Percentiles rank a stretch among this genome's conserved stretches.
Evolutionary conservation across 179 eudicot genomes (phyloP).

Genomic region (Camellia oleifera): DNA sequence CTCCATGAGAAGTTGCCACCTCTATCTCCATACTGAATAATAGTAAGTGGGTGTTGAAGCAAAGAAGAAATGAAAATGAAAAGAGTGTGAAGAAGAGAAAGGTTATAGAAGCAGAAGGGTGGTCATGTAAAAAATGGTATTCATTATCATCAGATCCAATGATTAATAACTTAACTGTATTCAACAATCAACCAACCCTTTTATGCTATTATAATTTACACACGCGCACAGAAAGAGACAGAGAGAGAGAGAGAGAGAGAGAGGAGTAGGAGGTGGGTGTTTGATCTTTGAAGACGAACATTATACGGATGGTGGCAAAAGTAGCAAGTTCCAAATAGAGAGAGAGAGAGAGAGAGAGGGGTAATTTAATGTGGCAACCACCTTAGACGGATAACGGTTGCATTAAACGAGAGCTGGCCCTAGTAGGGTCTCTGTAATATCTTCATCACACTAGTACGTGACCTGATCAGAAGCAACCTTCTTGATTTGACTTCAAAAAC

Average conservation of each 20-base stretch:
- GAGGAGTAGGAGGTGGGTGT: not conserved
- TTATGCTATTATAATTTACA: not conserved
- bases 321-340: not conserved
- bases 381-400: not conserved
- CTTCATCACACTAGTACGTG: too few species aligned
- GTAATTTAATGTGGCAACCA: not conserved
- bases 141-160: not conserved
- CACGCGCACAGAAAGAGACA: not conserved
- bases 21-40: constrained; percentile 31
- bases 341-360: not conserved
- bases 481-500: too few species aligned
- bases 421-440: too few species aligned
- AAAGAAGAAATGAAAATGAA: not conserved
- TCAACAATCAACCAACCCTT: constrained; percentile 9
- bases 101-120: not conserved
- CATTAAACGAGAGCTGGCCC: constrained; percentile 5
- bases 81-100: not conserved
- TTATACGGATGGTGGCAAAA: not conserved
- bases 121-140: not conserved
- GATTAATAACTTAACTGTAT: not conserved
- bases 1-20: constrained; percentile 18
- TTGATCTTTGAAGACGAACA: not conserved
- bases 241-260: not conserved
- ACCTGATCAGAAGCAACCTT: too few species aligned
- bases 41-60: too few species aligned